Evolutionary conservation across 495 filamentous ascomycete genomes (phyloP), one percentile per base, ranked within the genome.

Genomic region (Neurospora intermedia): DNA sequence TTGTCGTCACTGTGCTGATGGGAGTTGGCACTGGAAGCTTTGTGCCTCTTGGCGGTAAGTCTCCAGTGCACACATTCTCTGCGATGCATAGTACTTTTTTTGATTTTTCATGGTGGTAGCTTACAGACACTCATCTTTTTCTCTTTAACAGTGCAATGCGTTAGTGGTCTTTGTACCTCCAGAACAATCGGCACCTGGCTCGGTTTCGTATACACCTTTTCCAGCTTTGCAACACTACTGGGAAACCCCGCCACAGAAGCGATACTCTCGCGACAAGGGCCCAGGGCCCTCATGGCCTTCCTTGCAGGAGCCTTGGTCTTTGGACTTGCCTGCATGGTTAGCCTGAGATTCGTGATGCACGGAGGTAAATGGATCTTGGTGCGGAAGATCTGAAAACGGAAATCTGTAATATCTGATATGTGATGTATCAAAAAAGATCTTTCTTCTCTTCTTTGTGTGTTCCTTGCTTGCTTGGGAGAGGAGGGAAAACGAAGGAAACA

Each of bases 1-100:
- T 74, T 71, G 72, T 73, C 35, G 77, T 79, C 6, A 73, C 75
- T 0, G 69, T 76, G 43, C 62, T 77, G 2, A 76, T 81, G 74
- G 80, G 80, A 16, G 72, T 79, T 13, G 78, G 78, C 0, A 81
- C 77, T 3, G 80, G 80, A 6, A 77, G 76, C 9, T 76, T 76
- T 48, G 78, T 81, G 7, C 76, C 79, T 15, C 75, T 81, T 40
- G 78, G 75, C 27, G 77, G 79, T 78, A 74, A 73, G 73, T 45
- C 10, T 18, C 46, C 23, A 43, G 27, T 31, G 27, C 27, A 31
- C 27, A 31, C 27, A 2, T 31, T 31, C 27, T 27, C 27, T 31
- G 27, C 27, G 27, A 7, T 59, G 48, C 20, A 27, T 15, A 20
- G 38, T 71, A 13, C 16, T 43, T 31, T 27, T 27, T 70, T 70